Evolutionary conservation across 1,284 basidiomycete species (phyloP).

Genomic region (Hemileccinum hortonii): DNA sequence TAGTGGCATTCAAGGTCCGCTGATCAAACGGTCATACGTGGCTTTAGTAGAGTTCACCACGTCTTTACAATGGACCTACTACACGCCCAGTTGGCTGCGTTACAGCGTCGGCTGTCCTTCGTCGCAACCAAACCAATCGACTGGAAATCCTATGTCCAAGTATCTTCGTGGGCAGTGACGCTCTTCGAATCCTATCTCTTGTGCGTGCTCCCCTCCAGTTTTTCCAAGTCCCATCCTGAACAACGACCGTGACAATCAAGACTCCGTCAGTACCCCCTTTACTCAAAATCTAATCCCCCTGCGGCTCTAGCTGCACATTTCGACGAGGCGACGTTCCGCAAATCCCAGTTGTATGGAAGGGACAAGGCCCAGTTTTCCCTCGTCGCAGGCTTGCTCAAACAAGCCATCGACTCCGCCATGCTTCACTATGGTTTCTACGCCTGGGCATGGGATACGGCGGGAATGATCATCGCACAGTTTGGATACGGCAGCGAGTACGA

Average conservation of each 20-base stretch:
- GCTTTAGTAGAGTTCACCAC: no score
- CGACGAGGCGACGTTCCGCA: conserved; percentile 72
- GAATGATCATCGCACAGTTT: conserved; percentile 47
- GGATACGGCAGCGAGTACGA: conserved; percentile 69
- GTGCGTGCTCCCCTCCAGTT: conserved; percentile 42
- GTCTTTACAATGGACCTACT: conserved; percentile 66
- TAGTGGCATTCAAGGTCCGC: no score
- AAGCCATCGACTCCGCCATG: conserved; percentile 68
- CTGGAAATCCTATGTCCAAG: conserved; percentile 73
- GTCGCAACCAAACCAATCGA: conserved; percentile 59
- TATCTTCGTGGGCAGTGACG: conserved; percentile 76
- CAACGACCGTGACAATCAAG: conserved; percentile 37
- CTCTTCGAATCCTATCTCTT: conserved; percentile 82
- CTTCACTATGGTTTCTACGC: conserved; percentile 79
- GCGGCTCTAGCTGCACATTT: conserved; percentile 74
- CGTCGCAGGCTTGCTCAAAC: conserved; percentile 71
- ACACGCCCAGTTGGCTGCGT: conserved; percentile 50
- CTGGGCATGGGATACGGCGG: conserved; percentile 71
- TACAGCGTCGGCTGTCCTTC: conserved; percentile 59
- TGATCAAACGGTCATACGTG: no score
- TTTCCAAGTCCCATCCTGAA: background rate
- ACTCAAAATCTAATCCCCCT: conserved; percentile 78
- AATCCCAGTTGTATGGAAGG: conserved; percentile 87
- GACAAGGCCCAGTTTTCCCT: conserved; percentile 91
- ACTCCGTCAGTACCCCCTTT: conserved; percentile 82